These are phyloP conservation scores for Thelonectria rubi DNA, from an alignment of 2,329 filamentous ascomycete genomes.

Conservation along the genomic window DNA sequence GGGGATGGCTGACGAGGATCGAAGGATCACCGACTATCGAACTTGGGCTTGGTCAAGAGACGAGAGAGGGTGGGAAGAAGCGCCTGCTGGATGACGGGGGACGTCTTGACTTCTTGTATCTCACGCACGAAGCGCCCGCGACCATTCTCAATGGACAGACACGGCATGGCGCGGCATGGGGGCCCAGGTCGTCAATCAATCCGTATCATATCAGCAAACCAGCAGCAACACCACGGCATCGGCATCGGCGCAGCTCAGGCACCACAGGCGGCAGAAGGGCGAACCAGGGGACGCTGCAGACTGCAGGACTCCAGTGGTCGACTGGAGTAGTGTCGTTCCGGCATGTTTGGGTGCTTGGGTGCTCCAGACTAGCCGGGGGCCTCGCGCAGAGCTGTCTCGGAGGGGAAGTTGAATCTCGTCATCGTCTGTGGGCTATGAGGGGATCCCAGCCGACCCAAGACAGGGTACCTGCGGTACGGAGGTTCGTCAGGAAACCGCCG, in stretches of 20 bases:
- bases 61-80: not conserved
- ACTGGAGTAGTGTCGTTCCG: constrained; percentile 17
- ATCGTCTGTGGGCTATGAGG: constrained; percentile 12
- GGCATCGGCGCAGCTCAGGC: too few species aligned
- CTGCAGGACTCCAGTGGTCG: constrained; percentile 1
- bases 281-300: constrained; percentile 15
- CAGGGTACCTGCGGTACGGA: not conserved
- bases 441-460: constrained; percentile 1
- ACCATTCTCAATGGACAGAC: constrained; percentile 7
- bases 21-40: constrained; percentile 21
- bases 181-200: not conserved
- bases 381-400: constrained; percentile 12
- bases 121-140: constrained; percentile 4
- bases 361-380: constrained; percentile 15
- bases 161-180: constrained; percentile 18
- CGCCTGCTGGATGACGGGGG: constrained; percentile 1
- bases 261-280: constrained; percentile 11
- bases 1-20: constrained; percentile 4
- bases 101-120: constrained; percentile 25
- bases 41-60: constrained; percentile 7
- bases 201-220: constrained; percentile 1
- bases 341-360: constrained; percentile 15
- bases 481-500: not conserved
- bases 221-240: constrained; percentile 3
- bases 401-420: constrained; percentile 17